Evolutionary conservation across 495 filamentous ascomycete species (phyloP), one percentile per base, ranked within the genome.

Genomic region (Neurospora sublineolata): DNA sequence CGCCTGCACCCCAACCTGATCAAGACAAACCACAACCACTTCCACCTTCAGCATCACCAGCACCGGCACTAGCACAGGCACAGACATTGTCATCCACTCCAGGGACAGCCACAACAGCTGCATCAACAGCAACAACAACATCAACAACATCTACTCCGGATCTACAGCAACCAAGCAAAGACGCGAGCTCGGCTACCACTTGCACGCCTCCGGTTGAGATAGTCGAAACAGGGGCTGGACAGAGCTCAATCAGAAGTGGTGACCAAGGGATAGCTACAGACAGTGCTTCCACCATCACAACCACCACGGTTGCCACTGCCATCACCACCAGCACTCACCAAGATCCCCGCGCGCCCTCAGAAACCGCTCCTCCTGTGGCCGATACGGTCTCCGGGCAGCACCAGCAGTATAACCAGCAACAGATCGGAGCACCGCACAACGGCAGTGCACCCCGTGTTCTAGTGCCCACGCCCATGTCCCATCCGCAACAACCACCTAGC

Each of bases 381-480:
- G 27, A 64, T 30, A 36, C 52, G 14, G 52, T 33, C 27, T 64
- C 52, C 52, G 52, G 52, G 14, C 46, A 60, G 46, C 46, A 60
- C 12, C 46, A 27, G 23, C 46, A 60, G 23, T 33, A 64, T 64
- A 30, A 33, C 52, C 52, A 64, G 27, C 52, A 64, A 64, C 52
- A 64, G 23, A 36, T 64, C 7, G 27, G 27, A 64, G 52, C 52
- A 64, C 52, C 52, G 52, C 52, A 74, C 75, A 78, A 75, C 74
- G 73, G 75, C 71, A 74, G 27, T 64, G 52, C 52, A 64, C 52
- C 52, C 27, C 52, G 52, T 64, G 52, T 64, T 33, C 27, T 64
- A 64, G 52, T 64, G 52, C 52, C 27, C 52, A 72, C 76, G 39
- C 79, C 78, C 71, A 87, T 87, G 85, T 86, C 86, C 73, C 83